A percentile compares a stretch with the other conserved stretches of the same genome.
These are phyloP conservation scores for Claviceps purpurea DNA, from an alignment of 2,329 filamentous ascomycete species.

Conservation along the genomic window DNA sequence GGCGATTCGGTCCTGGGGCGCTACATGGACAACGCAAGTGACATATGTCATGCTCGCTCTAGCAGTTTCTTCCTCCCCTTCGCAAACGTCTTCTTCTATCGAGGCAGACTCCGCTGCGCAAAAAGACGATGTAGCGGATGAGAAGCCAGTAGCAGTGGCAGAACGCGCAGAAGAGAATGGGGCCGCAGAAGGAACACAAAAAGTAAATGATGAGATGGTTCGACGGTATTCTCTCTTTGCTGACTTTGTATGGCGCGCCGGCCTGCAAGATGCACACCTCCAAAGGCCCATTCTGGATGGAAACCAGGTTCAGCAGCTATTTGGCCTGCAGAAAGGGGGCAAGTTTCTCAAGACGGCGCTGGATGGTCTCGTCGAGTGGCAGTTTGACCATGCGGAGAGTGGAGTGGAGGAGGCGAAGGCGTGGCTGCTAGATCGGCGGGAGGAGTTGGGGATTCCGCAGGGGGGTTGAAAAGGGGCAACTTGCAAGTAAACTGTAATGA, in stretches of 20 bases:
- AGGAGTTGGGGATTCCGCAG: neutral
- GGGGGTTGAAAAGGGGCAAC: neutral
- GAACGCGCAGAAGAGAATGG: neutral
- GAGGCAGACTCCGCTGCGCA: too few relatives aligned
- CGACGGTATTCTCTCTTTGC: slow-evolving; percentile 3
- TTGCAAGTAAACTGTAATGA: neutral
- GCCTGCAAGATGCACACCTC: slow-evolving; percentile 4
- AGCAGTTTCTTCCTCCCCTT: neutral
- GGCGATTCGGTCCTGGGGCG: slow-evolving; percentile 10
- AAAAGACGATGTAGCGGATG: neutral
- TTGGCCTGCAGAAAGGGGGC: slow-evolving; percentile 6
- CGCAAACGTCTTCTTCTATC: neutral
- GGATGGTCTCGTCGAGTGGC: slow-evolving; percentile 7
- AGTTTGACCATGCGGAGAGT: slow-evolving; percentile 7
- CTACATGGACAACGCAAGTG: slow-evolving; percentile 8
- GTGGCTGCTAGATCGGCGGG: slow-evolving; percentile 6
- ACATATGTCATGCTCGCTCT: slow-evolving; percentile 5
- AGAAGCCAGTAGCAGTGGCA: neutral
- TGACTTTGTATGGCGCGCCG: slow-evolving; percentile 2
- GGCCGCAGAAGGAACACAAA: neutral
- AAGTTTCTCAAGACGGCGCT: slow-evolving; percentile 6
- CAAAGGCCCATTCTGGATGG: slow-evolving; percentile 7
- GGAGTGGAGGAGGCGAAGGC: slow-evolving; percentile 5
- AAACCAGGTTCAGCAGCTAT: slow-evolving; percentile 6
- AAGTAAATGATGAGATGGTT: neutral